Evolutionary conservation across 2,329 filamentous ascomycete species (phyloP), one percentile per base, ranked within the genome.

Genomic region (Chlorencoelia australis): DNA sequence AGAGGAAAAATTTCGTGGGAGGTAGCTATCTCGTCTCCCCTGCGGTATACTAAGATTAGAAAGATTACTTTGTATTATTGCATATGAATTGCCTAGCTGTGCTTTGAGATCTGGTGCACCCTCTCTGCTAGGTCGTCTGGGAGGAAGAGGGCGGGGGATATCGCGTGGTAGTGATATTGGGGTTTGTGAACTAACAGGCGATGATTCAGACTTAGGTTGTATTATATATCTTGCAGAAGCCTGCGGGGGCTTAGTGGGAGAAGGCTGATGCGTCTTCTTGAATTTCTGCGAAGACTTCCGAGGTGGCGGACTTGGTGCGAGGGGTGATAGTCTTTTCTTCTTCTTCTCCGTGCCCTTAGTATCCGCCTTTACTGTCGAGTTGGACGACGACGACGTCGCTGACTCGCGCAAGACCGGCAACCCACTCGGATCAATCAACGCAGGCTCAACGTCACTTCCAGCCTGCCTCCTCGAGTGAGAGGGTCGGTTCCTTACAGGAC

Each of bases 361-460:
- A 16, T 64, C 67, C 11, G 63, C 69, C 21, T 75, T 69, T 7
- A 82, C 70, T 2, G 78, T 83, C 5, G 79, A 83, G 42, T 71
- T 74, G 4, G 79, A 83, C 0, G 81, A 85, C 0, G 81, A 85
- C 1, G 81, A 86, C 15, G 71, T 80, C 4, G 76, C 63, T 1
- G 79, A 79, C 53, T 87, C 82, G 37, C 77, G 69, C 5, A 85
- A 74, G 5, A 74, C 69, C 22, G 78, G 68, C 24, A 86, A 65
- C 4, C 73, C 74, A 41, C 73, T 67, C 8, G 67, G 64, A 30
- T 77, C 70, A 16, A 64, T 57, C 21, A 57, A 56, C 25, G 61
- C 58, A 10, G 59, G 53, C 15, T 68, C 68, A n/a, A 50, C 50
- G 29, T 73, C 69, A 39, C 69, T 68, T 8, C 67, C 72, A 15